These are phyloP conservation scores for Aspergillus amoenus DNA, from an alignment of 2,329 filamentous ascomycete genomes.

Conservation along the genomic window DNA sequence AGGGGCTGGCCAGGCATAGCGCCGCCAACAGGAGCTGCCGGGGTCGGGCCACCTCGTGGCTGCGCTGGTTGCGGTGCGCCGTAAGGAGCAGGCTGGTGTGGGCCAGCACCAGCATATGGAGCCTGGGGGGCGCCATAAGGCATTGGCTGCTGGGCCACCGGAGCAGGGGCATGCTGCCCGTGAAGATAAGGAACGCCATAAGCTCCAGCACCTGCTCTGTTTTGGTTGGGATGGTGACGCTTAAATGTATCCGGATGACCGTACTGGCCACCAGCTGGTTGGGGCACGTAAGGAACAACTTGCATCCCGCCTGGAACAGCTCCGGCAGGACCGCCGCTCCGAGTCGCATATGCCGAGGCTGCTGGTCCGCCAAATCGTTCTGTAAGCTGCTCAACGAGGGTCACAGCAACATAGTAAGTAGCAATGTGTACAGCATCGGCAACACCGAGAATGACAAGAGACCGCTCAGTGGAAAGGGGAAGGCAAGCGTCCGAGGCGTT, in stretches of 20 bases:
- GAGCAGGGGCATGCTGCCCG: constrained; percentile 56
- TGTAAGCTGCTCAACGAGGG: constrained; percentile 94
- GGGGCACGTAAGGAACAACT: constrained; percentile 95
- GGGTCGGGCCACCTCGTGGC: constrained; percentile 67
- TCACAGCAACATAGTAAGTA: constrained; percentile 97
- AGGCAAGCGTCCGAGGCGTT: constrained; percentile 96
- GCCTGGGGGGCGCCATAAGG: constrained; percentile 76
- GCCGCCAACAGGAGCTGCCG: constrained; percentile 64
- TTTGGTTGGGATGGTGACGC: constrained; percentile 70
- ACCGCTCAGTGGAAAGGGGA: constrained; percentile 91
- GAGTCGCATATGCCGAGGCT: constrained; percentile 95
- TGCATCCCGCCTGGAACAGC: constrained; percentile 97
- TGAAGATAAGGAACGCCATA: constrained; percentile 74
- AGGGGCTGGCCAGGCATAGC: constrained; percentile 78
- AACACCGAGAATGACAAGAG: constrained; percentile 95
- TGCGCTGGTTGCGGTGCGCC: constrained; percentile 60
- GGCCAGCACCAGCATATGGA: constrained; percentile 75
- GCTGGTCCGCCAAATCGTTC: constrained; percentile 94
- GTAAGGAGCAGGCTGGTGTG: constrained; percentile 72
- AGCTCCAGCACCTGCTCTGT: constrained; percentile 72
- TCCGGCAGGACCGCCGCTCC: constrained; percentile 88
- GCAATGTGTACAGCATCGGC: constrained; percentile 98
- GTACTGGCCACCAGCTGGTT: constrained; percentile 88
- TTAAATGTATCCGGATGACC: constrained; percentile 83
- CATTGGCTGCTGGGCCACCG: constrained; percentile 64